Evolutionary conservation across 1,284 basidiomycete species (phyloP).

Genomic region (Bothia castanella): DNA sequence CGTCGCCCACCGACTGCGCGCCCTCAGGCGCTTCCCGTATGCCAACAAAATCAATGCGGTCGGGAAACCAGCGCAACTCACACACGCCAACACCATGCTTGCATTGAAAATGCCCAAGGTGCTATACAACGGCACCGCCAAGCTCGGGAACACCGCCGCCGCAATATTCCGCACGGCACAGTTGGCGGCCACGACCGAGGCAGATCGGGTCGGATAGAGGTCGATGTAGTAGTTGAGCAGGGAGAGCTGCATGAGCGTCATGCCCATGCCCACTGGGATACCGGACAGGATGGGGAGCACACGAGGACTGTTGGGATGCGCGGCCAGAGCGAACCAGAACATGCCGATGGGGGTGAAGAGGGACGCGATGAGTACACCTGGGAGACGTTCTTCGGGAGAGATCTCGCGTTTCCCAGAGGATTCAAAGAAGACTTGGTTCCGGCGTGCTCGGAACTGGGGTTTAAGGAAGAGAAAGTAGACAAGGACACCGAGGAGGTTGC

Average conservation of each 20-base stretch:
- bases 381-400: constrained; percentile 27
- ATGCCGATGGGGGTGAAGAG: constrained; percentile 28
- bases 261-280: constrained; percentile 26
- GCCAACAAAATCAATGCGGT: constrained; percentile 19
- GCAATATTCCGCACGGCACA: constrained; percentile 25
- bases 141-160: constrained; percentile 23
- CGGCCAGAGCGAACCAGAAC: constrained; percentile 27
- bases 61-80: constrained; percentile 27
- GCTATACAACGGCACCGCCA: constrained; percentile 25
- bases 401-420: constrained; percentile 20
- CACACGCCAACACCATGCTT: constrained; percentile 18
- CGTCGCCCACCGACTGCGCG: constrained; percentile 25
- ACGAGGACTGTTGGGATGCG: constrained; percentile 10
- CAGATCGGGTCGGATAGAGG: constrained; percentile 27
- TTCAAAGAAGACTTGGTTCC: constrained; percentile 9
- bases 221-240: constrained; percentile 30
- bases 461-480: constrained; percentile 25
- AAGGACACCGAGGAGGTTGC: constrained; percentile 25
- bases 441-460: constrained; percentile 18
- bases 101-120: constrained; percentile 20
- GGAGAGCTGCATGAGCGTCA: constrained; percentile 28
- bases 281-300: constrained; percentile 20
- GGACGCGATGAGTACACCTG: constrained; percentile 23
- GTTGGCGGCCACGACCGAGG: constrained; percentile 29
- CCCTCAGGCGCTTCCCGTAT: constrained; percentile 24